Percentiles rank a stretch among this genome's conserved stretches.
phyloP scores from a whole-genome alignment of 805 yeast species.

The Starmerella riodocensis region DNA sequence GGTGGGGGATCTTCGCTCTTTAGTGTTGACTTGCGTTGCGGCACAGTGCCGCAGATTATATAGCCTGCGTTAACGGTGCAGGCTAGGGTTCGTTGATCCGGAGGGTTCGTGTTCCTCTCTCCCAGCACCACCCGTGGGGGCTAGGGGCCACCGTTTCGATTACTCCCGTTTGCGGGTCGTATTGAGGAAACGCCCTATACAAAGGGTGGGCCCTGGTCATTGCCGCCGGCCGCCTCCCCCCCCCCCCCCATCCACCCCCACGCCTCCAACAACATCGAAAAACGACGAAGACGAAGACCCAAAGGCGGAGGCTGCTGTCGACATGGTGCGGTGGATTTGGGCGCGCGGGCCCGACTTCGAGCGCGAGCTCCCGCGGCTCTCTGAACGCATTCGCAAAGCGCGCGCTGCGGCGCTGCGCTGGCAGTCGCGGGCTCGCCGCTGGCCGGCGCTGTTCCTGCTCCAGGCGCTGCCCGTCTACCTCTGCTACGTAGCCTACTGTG shows the following conservation, averaged over 20 bases:
- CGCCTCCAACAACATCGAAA: neutral
- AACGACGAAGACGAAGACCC: neutral
- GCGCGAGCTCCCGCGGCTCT: constrained; percentile 25
- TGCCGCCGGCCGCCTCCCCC: too few relatives aligned
- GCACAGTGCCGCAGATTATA: constrained; percentile 10
- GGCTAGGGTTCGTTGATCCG: too few relatives aligned
- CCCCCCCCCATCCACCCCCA: too few relatives aligned
- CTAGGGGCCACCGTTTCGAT: constrained; percentile 3
- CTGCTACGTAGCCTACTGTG: constrained; percentile 14
- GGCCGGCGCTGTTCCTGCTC: constrained; percentile 25
- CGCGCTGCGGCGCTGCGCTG: constrained; percentile 8
- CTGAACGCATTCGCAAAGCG: constrained; percentile 20
- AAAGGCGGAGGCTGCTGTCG: too few relatives aligned
- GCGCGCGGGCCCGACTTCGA: constrained; percentile 23
- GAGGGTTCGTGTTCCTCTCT: constrained; percentile 11
- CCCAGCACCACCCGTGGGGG: too few relatives aligned
- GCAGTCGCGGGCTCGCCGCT: constrained; percentile 23
- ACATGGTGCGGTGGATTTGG: constrained; percentile 9
- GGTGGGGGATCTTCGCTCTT: too few relatives aligned
- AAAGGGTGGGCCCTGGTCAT: too few relatives aligned
- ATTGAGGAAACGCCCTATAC: too few relatives aligned
- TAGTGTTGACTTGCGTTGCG: too few relatives aligned
- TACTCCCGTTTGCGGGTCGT: constrained; percentile 4
- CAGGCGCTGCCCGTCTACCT: constrained; percentile 24
- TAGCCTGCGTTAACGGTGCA: constrained; percentile 8